Conservation (phyloP, 176 grass and related monocot species). For the Rhynchospora breviuscula region DNA sequence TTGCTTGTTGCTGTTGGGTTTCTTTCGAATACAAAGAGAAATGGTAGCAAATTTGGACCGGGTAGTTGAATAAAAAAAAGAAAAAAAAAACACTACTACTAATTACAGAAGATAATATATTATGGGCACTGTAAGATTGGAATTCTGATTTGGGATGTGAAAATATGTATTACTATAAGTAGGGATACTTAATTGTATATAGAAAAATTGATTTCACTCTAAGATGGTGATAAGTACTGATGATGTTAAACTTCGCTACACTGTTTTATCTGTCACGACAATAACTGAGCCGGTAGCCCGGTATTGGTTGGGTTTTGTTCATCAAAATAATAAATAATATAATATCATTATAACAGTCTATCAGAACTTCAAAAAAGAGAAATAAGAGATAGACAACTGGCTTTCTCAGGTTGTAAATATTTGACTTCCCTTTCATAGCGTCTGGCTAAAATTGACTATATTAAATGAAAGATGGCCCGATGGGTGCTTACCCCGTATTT, state of each 20-base stretch:
- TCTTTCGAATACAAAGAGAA: background rate
- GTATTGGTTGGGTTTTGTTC: background rate
- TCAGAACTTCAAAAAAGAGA: too few species aligned
- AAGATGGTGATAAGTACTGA: background rate
- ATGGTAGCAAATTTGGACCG: background rate
- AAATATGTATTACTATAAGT: background rate
- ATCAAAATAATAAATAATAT: background rate
- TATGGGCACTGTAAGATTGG: too few species aligned
- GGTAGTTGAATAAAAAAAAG: too few species aligned
- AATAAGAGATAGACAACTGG: too few species aligned
- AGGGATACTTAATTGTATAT: background rate
- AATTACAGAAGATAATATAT: too few species aligned
- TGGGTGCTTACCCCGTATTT: too few species aligned
- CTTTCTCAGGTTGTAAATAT: too few species aligned
- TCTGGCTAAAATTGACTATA: too few species aligned
- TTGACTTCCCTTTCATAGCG: too few species aligned
- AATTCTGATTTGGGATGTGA: too few species aligned
- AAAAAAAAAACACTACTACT: too few species aligned
- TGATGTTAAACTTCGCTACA: background rate
- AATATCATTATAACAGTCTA: background rate
- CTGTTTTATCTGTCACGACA: background rate
- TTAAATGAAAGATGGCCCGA: too few species aligned
- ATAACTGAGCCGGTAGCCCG: background rate
- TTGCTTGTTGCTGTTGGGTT: background rate
- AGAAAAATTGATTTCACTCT: background rate